Evolutionary conservation across 768 basidiomycete species (phyloP), one percentile per base, ranked within the genome.

Genomic region (Boletus rufocinnamomeus): DNA sequence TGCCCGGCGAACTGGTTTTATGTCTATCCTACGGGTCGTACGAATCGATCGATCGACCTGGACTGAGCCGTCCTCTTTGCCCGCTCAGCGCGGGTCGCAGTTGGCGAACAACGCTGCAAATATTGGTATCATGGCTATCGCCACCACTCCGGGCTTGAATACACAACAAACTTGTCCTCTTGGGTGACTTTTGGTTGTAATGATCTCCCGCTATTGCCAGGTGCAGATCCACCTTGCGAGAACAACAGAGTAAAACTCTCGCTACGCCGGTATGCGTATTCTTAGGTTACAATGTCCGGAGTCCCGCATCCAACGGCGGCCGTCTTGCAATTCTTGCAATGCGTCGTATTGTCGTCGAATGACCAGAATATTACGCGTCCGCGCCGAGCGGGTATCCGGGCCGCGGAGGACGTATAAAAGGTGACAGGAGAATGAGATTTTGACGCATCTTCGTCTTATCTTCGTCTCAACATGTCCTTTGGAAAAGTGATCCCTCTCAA

Each of bases 401-500:
- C 63, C 63, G 63, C 13, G 3, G 8, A 2, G 2, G 17, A 16
- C 10, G 25, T 66, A 46, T 50, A 57, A 61, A 49, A 56, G 13
- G 3, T 30, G 17, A 14, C 14, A 16, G n/a, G 50, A 19, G 11
- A 11, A 19, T 2, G 23, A 13, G 21, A 2, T 3, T 28, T 41
- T 11, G 16, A 32, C n/a, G 13, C 48, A 13, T 45, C 28, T 62
- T 46, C 7, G 10, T 19, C 13, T 40, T 43, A 13, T 45, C 28
- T 62, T 46, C 7, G 10, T 19, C 13, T 40, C 32, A 45, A 23
- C 34, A 82, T 83, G 82, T 81, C 82, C 6, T 63, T 77, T 56
- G 66, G 66, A 44, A 78, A 77, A 57, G 50, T 58, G 11, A 14
- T 81, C 60, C 64, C 72, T 17, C 76, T 85, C 60, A 74, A 75